Conservation (phyloP, 345 rosid species). For the Salix suchowensis region DNA sequence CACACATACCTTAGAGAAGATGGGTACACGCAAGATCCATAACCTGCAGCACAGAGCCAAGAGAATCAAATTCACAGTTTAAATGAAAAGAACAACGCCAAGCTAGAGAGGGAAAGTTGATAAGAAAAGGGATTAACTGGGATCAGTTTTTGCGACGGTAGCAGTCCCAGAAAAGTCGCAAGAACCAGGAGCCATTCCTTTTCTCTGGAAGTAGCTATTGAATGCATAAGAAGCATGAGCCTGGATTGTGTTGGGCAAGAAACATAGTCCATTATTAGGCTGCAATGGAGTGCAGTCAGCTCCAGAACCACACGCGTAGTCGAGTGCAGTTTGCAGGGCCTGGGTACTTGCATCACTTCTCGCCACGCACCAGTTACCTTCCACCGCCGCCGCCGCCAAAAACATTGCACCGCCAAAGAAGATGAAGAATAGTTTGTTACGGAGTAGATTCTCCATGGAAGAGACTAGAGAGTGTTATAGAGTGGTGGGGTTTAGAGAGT, state of each 20-base stretch:
- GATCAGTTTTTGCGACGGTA: constrained; percentile 62
- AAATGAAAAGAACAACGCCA: background rate
- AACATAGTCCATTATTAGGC: constrained; percentile 45
- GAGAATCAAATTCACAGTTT: background rate
- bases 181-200: constrained; percentile 65
- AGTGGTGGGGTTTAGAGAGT: background rate
- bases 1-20: constrained; percentile 49
- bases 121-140: constrained; percentile 37
- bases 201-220: constrained; percentile 68
- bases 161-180: constrained; percentile 80
- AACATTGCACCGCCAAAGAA: background rate
- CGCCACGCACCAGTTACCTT: constrained; percentile 62
- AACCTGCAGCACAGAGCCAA: constrained; percentile 39
- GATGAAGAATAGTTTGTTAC: background rate
- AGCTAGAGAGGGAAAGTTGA: background rate
- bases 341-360: constrained; percentile 61
- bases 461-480: background rate
- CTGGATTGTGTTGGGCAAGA: constrained; percentile 58
- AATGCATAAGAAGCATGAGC: constrained; percentile 83
- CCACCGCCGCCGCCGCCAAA: background rate
- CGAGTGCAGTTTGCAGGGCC: constrained; percentile 54
- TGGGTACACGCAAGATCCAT: constrained; percentile 82
- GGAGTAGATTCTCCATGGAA: constrained; percentile 4
- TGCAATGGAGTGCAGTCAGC: constrained; percentile 65
- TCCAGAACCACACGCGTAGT: constrained; percentile 67